Percentiles rank a stretch among this genome's conserved stretches.
Conservation (phyloP, 495 filamentous ascomycete species). For the Talaromyces nanjingensis region DNA sequence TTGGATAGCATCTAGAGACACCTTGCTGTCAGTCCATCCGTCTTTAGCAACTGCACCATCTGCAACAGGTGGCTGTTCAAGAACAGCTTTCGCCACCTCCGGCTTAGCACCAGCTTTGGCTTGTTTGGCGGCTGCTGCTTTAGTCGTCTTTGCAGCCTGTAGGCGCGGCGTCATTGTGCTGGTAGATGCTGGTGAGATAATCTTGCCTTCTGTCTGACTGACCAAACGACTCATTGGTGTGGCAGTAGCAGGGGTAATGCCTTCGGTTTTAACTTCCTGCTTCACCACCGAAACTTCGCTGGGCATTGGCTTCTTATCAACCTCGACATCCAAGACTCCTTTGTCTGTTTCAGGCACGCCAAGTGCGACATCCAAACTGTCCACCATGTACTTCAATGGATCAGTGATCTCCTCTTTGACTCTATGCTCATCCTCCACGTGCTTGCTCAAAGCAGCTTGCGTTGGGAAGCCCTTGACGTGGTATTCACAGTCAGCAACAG, state of each 20-base stretch:
- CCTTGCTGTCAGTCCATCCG: conserved; percentile 35
- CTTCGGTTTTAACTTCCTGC: conserved; percentile 27
- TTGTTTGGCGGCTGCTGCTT: conserved; percentile 20
- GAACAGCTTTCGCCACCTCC: conserved; percentile 18
- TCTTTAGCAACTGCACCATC: conserved; percentile 19
- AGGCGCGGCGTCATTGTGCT: conserved; percentile 36
- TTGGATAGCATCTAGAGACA: conserved; percentile 35
- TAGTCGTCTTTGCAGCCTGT: conserved; percentile 22
- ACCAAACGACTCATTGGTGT: conserved; percentile 37
- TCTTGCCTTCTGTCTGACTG: conserved; percentile 32
- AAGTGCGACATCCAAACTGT: conserved; percentile 32
- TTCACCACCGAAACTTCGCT: conserved; percentile 24
- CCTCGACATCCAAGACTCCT: conserved; percentile 19
- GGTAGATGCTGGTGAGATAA: conserved; percentile 34
- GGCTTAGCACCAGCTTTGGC: conserved; percentile 24
- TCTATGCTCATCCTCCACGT: conserved; percentile 40
- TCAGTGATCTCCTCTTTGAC: conserved; percentile 40
- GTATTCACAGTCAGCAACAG: conserved; percentile 35
- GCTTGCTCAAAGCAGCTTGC: conserved; percentile 39
- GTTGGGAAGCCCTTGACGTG: conserved; percentile 39
- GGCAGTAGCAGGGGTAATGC: conserved; percentile 29
- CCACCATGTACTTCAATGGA: conserved; percentile 38
- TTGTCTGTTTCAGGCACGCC: conserved; percentile 26
- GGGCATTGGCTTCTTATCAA: conserved; percentile 15
- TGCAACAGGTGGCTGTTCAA: conserved; percentile 11